phyloP scores from a whole-genome alignment of 73 alveolate genomes.

The Symbiodinium natans region DNA sequence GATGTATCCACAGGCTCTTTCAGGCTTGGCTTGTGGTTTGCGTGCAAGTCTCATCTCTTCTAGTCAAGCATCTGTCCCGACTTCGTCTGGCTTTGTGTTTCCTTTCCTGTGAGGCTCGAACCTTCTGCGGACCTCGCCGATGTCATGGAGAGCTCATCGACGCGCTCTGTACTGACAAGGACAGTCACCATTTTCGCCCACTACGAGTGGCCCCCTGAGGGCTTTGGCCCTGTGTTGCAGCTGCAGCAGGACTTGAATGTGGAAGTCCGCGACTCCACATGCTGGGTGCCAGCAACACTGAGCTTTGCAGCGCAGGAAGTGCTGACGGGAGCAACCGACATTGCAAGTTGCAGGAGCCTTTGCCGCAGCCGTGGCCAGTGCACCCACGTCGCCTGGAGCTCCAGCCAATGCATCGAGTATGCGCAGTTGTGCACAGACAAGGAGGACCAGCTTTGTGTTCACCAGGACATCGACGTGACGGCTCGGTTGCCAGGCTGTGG shows the following conservation, averaged over 20 bases:
- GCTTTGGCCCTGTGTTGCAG: conserved; percentile 1
- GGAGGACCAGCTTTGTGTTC: not conserved
- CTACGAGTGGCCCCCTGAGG: conserved; percentile 11
- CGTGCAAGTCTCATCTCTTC: not conserved
- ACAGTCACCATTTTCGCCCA: conserved; percentile 8
- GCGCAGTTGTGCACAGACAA: not conserved
- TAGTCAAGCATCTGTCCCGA: not conserved
- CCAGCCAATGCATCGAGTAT: not conserved
- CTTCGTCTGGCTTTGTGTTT: not conserved
- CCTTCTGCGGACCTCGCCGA: not conserved
- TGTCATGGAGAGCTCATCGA: not conserved
- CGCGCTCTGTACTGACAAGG: not conserved
- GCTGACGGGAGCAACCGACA: not conserved
- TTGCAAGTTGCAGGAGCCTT: not conserved
- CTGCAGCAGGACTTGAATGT: not conserved
- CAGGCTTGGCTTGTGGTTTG: not conserved
- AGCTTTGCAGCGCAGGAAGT: not conserved
- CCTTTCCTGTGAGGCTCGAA: not conserved
- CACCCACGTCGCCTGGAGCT: not conserved
- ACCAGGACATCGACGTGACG: not conserved
- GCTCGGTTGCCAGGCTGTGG: not conserved
- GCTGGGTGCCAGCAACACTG: not conserved
- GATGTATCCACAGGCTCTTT: not conserved
- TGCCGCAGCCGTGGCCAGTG: not conserved
- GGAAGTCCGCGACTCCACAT: not conserved